These are phyloP conservation scores for Tricholoma flavovirens DNA, from an alignment of 768 basidiomycete species.

Conservation along the genomic window DNA sequence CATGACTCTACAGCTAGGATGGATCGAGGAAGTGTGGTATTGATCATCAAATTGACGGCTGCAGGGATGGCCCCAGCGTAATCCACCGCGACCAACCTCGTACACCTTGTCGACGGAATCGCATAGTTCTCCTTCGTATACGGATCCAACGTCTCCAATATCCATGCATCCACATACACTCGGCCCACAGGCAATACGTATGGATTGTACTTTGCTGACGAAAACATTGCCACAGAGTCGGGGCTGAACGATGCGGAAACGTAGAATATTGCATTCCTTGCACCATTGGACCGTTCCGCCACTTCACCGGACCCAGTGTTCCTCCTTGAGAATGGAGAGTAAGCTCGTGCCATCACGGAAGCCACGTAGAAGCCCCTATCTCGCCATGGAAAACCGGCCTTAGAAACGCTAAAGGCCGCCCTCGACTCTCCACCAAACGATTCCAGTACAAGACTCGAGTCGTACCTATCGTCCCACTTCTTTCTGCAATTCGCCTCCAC, in stretches of 20 bases:
- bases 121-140: slow-evolving; percentile 91
- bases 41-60: slow-evolving; percentile 81
- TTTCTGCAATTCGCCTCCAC: slow-evolving; percentile 65
- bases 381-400: slow-evolving; percentile 84
- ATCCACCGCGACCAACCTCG: slow-evolving; percentile 78
- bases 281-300: slow-evolving; percentile 32
- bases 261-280: slow-evolving; percentile 67
- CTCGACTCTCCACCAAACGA: slow-evolving; percentile 70
- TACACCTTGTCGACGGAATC: slow-evolving; percentile 89
- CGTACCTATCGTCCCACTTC: slow-evolving; percentile 85
- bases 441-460: slow-evolving; percentile 62
- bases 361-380: slow-evolving; percentile 84
- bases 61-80: slow-evolving; percentile 81
- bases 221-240: slow-evolving; percentile 51
- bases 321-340: slow-evolving; percentile 35
- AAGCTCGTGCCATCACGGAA: slow-evolving; percentile 62
- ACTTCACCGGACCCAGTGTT: slow-evolving; percentile 31
- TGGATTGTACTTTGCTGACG: slow-evolving; percentile 69
- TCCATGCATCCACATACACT: slow-evolving; percentile 89
- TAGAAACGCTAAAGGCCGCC: slow-evolving; percentile 67
- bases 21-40: slow-evolving; percentile 65
- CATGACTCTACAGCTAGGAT: slow-evolving; percentile 72
- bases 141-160: slow-evolving; percentile 92
- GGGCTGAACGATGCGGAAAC: slow-evolving; percentile 81
- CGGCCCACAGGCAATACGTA: slow-evolving; percentile 70